Evolutionary conservation across 306 rosid genomes (phyloP), one percentile per base, ranked within the genome.

Genomic region (Cicer judaicum): DNA sequence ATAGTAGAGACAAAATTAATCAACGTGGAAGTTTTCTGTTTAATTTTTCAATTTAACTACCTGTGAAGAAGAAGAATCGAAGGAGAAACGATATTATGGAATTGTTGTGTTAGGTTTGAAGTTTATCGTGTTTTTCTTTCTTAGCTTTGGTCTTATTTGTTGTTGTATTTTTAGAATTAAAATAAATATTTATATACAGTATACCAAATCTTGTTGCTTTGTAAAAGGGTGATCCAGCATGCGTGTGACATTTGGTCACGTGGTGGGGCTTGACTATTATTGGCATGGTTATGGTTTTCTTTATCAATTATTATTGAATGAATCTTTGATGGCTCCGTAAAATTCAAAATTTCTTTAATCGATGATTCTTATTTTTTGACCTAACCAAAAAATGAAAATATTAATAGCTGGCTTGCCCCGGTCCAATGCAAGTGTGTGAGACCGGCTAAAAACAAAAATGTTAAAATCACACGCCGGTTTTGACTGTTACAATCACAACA

Each of bases 251-350:
- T 81, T 63, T 54, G 88, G 83, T 75, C 80, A 75, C 72, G 64
- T 76, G 81, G 76, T 64, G 84, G 77, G 83, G 82, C 87, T 57
- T 85, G 87, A 74, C 89, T 80, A 78, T 84, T 85, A 84, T 73
- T 77, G 46, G 67, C 75, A 7, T 54, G 1, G 60, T 54, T 54
- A 54, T 54, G 14, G 54, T 49, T 49, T 8, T 4, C 5, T 11
- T 29, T 44, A 68, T 52, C 29, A 10, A 2, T 40, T 72, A 48
- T 21, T 53, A 48, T 73, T 70, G 64, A 70, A 70, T 65, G 69
- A 50, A 62, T 48, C 72, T 38, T 70, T 14, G 82, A 79, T 73
- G 83, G 76, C 79, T 67, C 79, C 62, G 74, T 73, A 63, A 77
- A 68, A 41, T 77, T 80, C 75, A 74, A 84, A 68, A 38, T 14